Conservation (phyloP, 176 grass and related monocot species). For the Eragrostis curvula region DNA sequence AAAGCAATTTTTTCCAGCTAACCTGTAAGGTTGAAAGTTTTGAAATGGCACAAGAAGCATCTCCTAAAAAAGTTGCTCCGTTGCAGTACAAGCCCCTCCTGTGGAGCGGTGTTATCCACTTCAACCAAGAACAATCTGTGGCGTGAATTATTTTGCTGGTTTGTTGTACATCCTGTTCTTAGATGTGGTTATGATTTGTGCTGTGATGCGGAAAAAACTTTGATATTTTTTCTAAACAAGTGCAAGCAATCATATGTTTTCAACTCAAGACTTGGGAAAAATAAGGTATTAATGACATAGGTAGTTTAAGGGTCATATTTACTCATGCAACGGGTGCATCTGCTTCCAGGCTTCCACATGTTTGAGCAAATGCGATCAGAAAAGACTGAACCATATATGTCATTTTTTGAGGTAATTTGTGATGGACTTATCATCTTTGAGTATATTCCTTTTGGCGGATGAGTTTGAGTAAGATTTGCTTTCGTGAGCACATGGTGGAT, state of each 20-base stretch:
- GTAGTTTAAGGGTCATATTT: constrained; percentile 1
- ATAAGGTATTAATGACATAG: background rate
- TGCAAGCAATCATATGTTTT: constrained; percentile 2
- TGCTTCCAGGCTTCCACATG: constrained; percentile 39
- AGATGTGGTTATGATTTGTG: constrained; percentile 17
- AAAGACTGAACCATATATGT: constrained; percentile 24
- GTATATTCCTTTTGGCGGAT: constrained; percentile 42
- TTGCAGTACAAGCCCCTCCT: constrained; percentile 13
- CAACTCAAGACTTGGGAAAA: constrained; percentile 5
- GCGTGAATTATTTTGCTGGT: constrained; percentile 42
- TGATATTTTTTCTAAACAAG: background rate
- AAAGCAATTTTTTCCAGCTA: background rate
- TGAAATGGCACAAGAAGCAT: background rate
- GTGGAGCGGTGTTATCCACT: constrained; percentile 24
- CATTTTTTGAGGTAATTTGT: constrained; percentile 18
- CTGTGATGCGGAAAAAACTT: constrained; percentile 14
- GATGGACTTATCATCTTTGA: constrained; percentile 30
- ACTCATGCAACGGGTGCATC: background rate
- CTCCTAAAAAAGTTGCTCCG: constrained; percentile 32
- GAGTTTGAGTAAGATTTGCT: constrained; percentile 38
- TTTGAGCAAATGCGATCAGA: constrained; percentile 43
- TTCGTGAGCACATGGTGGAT: constrained; percentile 23
- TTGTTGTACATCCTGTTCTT: constrained; percentile 15
- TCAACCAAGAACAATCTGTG: constrained; percentile 39
- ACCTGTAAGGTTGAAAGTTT: constrained; percentile 6